Evolutionary conservation across 2,329 filamentous ascomycete genomes (phyloP).

Genomic region (Scedosporium dehoogii): DNA sequence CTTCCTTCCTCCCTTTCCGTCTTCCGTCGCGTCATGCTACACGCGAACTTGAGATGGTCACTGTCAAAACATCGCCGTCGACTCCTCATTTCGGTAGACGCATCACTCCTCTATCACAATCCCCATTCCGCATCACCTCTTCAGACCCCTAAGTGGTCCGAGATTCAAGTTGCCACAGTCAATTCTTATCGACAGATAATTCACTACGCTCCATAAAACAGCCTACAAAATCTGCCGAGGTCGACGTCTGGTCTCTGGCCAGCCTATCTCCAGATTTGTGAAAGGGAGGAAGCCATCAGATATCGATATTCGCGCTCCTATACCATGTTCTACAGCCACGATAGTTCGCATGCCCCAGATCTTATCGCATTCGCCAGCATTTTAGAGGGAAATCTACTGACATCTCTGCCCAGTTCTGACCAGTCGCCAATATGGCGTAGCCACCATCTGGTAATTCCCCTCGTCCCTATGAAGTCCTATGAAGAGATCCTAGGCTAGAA

Average conservation of each 20-base stretch:
- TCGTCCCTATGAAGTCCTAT: background rate
- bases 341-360: constrained; percentile 51
- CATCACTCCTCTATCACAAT: too few relatives aligned
- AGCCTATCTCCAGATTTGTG: background rate
- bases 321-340: constrained; percentile 89
- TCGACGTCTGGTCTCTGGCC: background rate
- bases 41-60: too few relatives aligned
- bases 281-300: background rate
- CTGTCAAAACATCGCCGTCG: too few relatives aligned
- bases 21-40: too few relatives aligned
- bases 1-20: too few relatives aligned
- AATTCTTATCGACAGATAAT: too few relatives aligned
- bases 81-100: too few relatives aligned
- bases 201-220: too few relatives aligned
- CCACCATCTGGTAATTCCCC: constrained; percentile 79
- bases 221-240: too few relatives aligned
- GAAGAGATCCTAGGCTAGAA: background rate
- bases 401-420: constrained; percentile 54
- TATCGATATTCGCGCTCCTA: constrained; percentile 8
- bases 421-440: constrained; percentile 79
- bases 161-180: too few relatives aligned
- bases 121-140: too few relatives aligned
- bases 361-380: background rate
- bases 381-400: constrained; percentile 13
- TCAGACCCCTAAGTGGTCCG: too few relatives aligned